Percentiles rank a stretch among this genome's conserved stretches.
Conservation (phyloP, 331 rosid species). For the Prunus yedoensis region DNA sequence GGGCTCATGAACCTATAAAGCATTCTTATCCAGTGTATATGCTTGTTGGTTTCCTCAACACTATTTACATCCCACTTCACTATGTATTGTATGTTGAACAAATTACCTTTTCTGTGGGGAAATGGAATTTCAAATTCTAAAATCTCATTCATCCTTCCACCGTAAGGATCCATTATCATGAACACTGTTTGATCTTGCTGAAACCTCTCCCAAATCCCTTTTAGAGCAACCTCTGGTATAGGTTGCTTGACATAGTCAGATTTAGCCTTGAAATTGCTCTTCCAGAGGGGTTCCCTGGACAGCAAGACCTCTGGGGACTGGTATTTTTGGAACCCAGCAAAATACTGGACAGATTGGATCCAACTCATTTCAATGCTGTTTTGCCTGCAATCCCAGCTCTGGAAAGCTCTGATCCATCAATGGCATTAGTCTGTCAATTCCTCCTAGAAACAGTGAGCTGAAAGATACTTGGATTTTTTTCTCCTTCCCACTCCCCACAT, state of each 20-base stretch:
- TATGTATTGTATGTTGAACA: constrained; percentile 16
- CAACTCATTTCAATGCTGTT: constrained; percentile 28
- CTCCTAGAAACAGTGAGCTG: constrained; percentile 22
- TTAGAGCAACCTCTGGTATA: constrained; percentile 13
- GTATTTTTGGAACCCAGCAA: constrained; percentile 14
- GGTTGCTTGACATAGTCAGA: constrained; percentile 48
- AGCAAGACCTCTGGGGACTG: constrained; percentile 29
- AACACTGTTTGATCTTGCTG: too few species aligned
- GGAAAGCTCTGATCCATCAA: constrained; percentile 20
- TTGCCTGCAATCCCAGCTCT: constrained; percentile 23
- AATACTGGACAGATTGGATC: constrained; percentile 30
- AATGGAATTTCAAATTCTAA: constrained; percentile 14
- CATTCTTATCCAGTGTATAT: constrained; percentile 1
- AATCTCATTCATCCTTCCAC: constrained; percentile 36
- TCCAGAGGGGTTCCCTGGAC: neutral
- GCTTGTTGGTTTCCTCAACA: neutral
- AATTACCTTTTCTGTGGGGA: constrained; percentile 27
- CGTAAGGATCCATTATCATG: constrained; percentile 26
- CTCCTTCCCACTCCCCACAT: too few species aligned
- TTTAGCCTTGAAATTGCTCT: constrained; percentile 31
- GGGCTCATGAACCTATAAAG: constrained; percentile 27
- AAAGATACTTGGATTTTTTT: neutral
- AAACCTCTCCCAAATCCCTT: too few species aligned
- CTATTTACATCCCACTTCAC: constrained; percentile 8
- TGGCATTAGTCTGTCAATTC: neutral